phyloP scores from a whole-genome alignment of 1,284 basidiomycete species.

The Pseudozyma sp. region DNA sequence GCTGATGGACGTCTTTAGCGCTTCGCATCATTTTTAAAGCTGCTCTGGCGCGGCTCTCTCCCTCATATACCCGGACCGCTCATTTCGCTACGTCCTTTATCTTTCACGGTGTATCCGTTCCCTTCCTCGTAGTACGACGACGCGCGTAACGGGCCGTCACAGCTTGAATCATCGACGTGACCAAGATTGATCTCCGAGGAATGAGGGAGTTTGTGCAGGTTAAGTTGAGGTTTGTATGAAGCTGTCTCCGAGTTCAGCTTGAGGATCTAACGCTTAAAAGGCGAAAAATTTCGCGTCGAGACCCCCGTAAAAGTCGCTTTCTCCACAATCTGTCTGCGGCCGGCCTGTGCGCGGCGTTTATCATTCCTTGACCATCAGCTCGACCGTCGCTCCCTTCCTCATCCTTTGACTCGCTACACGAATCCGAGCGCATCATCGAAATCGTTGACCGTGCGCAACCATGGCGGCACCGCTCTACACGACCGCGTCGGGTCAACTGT shows the following conservation, averaged over 20 bases:
- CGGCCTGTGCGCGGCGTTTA: neutral
- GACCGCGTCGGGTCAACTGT: constrained; percentile 76
- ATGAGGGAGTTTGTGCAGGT: too few relatives aligned
- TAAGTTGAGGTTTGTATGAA: too few relatives aligned
- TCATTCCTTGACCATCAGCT: neutral
- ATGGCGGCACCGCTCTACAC: constrained; percentile 69
- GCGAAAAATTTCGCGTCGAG: too few relatives aligned
- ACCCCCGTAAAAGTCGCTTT: neutral
- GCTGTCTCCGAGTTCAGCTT: too few relatives aligned
- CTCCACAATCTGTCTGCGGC: neutral
- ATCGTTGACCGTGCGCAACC: constrained; percentile 5
- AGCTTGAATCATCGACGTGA: neutral
- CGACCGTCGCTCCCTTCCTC: neutral
- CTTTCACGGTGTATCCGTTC: neutral
- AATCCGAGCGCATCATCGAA: neutral
- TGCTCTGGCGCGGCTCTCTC: neutral
- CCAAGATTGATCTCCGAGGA: too few relatives aligned
- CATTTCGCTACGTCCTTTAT: neutral
- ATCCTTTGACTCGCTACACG: neutral
- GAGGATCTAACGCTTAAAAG: too few relatives aligned
- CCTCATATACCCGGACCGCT: neutral
- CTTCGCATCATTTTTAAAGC: neutral
- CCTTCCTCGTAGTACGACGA: neutral
- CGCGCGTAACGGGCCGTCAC: neutral
- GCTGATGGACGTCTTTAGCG: constrained; percentile 10